Base-by-base conservation (phyloP, 805 yeast species). In the Cyberlindnera euphorbiae region DNA sequence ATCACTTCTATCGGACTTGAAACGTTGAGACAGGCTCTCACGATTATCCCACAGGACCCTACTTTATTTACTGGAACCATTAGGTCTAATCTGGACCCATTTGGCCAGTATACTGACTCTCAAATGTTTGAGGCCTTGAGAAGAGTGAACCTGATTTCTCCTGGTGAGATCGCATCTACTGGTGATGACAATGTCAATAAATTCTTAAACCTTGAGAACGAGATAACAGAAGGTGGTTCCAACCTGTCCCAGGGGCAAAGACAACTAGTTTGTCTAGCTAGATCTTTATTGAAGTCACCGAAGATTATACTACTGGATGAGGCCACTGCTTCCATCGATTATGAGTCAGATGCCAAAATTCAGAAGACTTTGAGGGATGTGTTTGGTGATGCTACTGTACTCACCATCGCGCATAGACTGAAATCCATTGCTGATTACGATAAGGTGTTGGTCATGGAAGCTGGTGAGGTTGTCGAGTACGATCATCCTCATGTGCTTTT, bases 41-140 rank as follows among this genome's bases (percentile, higher is more conserved):
- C 85, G 2, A 82, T 82, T 40, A 82, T 82, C 47, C 90, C 90
- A 1, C 90, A 82, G 58, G 90, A 82, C 46, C 88, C 90, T 1
- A 82, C 82, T 0, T 62, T 82, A 42, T 82, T 82, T 60, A 72
- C 71, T 46, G 90, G 90, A 26, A 68, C 82, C 0, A 66, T 82
- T 35, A 62, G 88, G 42, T 70, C 71, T 40, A 82, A 82, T 50
- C 63, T 82, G 49, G 90, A 83, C 56, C 86, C 89, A 17, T 82
- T 81, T 53, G 58, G 62, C 28, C 67, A 75, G 47, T 65, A 66
- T 46, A 46, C 65, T 8, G 90, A 83, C 49, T 73, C 66, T 5
- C 59, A 66, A 32, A 62, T 82, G 33, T 79, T 79, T 75, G 71
- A 71, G 43, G 71, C 87, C 0, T 59, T 82, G 36, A 64, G 74